Conservation (phyloP, 169 alveolate genomes). For the Eimeria praecox region DNA sequence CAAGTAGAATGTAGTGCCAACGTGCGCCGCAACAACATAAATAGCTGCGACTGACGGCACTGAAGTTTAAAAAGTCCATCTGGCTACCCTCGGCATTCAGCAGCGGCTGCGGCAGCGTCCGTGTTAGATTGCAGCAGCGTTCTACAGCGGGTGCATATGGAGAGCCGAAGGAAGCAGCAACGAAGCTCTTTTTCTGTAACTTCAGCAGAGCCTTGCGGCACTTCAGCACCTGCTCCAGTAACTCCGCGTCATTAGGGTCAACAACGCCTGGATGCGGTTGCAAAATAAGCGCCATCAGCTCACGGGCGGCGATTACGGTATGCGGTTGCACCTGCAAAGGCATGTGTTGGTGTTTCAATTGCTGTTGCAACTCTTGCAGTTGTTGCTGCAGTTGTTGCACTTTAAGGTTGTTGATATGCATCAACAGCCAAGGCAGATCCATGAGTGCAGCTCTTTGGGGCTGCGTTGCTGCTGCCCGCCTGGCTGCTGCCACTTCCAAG, state of each 20-base stretch:
- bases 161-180: not conserved
- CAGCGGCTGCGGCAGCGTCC: constrained; percentile 4
- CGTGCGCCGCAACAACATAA: not conserved
- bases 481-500: not conserved
- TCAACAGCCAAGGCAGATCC: not conserved
- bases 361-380: not conserved
- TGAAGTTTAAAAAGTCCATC: not conserved
- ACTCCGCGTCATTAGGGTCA: not conserved
- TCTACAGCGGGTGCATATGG: not conserved
- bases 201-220: not conserved
- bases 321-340: not conserved
- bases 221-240: not conserved
- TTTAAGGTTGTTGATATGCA: not conserved
- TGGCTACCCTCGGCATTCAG: not conserved
- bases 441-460: constrained; percentile 8
- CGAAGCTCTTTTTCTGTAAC: not conserved
- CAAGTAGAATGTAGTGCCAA: not conserved
- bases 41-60: not conserved
- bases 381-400: not conserved
- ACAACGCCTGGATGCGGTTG: not conserved
- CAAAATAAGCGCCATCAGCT: not conserved
- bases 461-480: not conserved
- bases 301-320: not conserved
- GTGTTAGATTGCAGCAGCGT: not conserved
- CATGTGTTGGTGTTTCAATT: not conserved